Base-by-base conservation (phyloP, 352 stramenopile genomes). In the Elongisporangium undulatum region DNA sequence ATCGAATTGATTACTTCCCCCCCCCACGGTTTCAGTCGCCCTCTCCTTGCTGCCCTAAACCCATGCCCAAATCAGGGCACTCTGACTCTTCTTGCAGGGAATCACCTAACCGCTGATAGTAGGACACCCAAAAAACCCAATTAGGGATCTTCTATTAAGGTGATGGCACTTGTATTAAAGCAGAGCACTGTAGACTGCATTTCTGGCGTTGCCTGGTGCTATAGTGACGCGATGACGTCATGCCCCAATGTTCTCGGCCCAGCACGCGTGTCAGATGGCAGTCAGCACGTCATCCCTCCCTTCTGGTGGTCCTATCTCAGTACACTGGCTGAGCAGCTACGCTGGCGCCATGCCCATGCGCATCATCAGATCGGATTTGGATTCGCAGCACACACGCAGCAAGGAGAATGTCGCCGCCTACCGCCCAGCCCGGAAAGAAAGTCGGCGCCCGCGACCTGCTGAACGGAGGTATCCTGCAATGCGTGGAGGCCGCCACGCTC, bases 401-500 rank as follows among this genome's bases (percentile, higher is more conserved):
- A 3, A 45, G 23, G 23, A 26, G 10, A 45, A 74, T 67, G 61
- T 71, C 67, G 52, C 29, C 72, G 56, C 81, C 82, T 52, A 71
- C 80, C 49, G 68, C 78, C 12, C 54, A 75, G 58, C 76, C 79
- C 49, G 81, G 82, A 59, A 95, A 95, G 77, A 93, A 95, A 58
- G 86, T 94, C 45, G 81, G 84, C 19, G 23, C 71, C 10, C 84
- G 84, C 59, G 86, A 95, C 69, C 73, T 94, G 49, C 49, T 93
- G 55, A 92, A 94, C 58, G 82, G 83, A 56, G 82, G 88, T 19
- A 56, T 95, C 55, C 74, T 96, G 50, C 87, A 97, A 56, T 97
- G 89, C 71, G 65, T 95, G 9, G 89, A 97, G 67, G 89, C 89
- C 29, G 87, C 84, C 20, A 95, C 87, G 57, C 75, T 97, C 24